Evolutionary conservation across 2,329 filamentous ascomycete genomes (phyloP), one percentile per base, ranked within the genome.

Genomic region (Ophiostoma himal-ulmi): DNA sequence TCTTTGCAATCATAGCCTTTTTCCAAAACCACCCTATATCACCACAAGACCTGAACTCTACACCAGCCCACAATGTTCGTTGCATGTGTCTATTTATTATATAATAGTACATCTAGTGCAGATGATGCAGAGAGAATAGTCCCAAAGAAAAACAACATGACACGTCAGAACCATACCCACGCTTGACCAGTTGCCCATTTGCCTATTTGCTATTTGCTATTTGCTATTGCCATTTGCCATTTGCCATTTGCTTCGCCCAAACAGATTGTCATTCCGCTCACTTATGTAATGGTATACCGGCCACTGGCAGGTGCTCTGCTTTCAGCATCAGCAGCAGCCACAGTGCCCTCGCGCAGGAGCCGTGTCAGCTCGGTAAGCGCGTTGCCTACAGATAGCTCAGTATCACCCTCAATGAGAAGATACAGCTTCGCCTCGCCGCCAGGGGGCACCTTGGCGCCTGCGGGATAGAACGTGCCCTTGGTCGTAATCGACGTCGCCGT

Each of bases 401-500:
- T 98, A 77, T 99, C 95, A 60, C 95, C 95, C 79, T 99, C 95
- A 71, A 99, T 96, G 72, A 99, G 86, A 76, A 99, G 97, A 78
- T 98, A 99, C 75, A 99, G 83, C 83, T 98, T 98, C n/a, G 95
- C 91, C 75, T 93, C 89, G 70, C 89, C 91, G 48, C 87, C 89
- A 0, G 89, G 79, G 8, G 85, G 87, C 1, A 93, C 93, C 74
- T 92, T 90, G 78, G 96, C 96, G 74, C 93, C 94, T 1, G 88
- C 77, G 1, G 90, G 80, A 76, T 98, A 98, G 79, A 93, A 98
- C 72, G 86, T 95, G 74, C 95, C 95, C 83, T 99, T 99, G 64
- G 93, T 97, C 0, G 95, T 99, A 78, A 99, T 99, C 7, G 93
- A 97, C 1, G 94, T 96, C 57, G 93, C 94, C 0, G 94, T 97